Evolutionary conservation across 805 yeast genomes (phyloP).

Genomic region (Yamadazyma endophytica): DNA sequence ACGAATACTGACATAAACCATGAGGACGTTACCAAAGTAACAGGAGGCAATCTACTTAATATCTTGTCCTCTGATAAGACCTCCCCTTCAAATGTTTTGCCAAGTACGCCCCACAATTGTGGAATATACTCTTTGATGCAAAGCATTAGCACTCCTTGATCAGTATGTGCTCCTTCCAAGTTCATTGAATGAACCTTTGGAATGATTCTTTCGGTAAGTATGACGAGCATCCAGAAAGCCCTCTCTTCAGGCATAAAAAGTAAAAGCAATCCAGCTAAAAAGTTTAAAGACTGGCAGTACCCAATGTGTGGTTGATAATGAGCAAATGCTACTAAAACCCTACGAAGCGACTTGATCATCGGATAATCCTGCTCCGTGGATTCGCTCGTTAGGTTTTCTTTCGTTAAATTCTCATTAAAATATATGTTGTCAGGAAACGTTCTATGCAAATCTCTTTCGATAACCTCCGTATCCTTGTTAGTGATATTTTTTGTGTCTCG

Average conservation of each 20-base stretch:
- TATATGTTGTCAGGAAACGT: slow-evolving; percentile 92
- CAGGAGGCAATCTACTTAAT: slow-evolving; percentile 77
- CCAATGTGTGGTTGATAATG: slow-evolving; percentile 86
- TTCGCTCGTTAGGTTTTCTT: background rate
- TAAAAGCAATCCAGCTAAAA: slow-evolving; percentile 80
- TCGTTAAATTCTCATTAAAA: slow-evolving; percentile 46
- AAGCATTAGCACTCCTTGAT: slow-evolving; percentile 90
- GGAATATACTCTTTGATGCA: slow-evolving; percentile 84
- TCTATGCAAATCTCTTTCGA: slow-evolving; percentile 88
- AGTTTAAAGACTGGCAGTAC: slow-evolving; percentile 92
- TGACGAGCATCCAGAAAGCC: slow-evolving; percentile 94
- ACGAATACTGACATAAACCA: slow-evolving; percentile 99
- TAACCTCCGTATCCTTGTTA: slow-evolving; percentile 84
- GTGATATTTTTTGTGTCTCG: slow-evolving; percentile 48
- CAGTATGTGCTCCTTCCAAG: slow-evolving; percentile 90
- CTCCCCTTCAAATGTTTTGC: slow-evolving; percentile 36
- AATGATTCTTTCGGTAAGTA: slow-evolving; percentile 76
- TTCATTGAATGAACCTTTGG: slow-evolving; percentile 91
- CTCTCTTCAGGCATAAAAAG: slow-evolving; percentile 86
- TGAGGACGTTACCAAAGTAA: slow-evolving; percentile 88
- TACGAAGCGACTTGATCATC: slow-evolving; percentile 64
- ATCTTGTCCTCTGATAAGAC: slow-evolving; percentile 45
- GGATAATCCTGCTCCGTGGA: slow-evolving; percentile 47
- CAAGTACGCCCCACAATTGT: slow-evolving; percentile 60
- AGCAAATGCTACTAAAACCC: slow-evolving; percentile 82